A percentile compares a stretch with the other conserved stretches of the same genome.
Evolutionary conservation across 108 stramenopile genomes (phyloP).

Genomic region (Nannochloropsis granulata): DNA sequence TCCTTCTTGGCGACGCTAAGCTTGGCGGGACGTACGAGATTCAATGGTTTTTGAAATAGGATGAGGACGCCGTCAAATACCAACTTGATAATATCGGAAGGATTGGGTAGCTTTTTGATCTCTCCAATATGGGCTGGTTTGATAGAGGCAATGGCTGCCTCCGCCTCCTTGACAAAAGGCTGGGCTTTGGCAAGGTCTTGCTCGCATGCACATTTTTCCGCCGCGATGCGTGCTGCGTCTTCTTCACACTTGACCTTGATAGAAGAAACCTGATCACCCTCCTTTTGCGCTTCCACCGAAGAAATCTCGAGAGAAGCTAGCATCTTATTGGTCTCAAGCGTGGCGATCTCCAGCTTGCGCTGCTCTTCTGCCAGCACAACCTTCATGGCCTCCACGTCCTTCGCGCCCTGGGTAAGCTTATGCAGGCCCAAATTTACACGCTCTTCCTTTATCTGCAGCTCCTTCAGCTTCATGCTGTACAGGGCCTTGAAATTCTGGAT

Average conservation of each 20-base stretch:
- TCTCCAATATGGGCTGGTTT: conserved; percentile 67
- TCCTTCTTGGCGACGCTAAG: conserved; percentile 56
- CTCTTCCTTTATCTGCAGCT: conserved; percentile 64
- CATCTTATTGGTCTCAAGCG: conserved; percentile 65
- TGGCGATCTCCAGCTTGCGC: conserved; percentile 61
- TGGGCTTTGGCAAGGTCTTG: conserved; percentile 67
- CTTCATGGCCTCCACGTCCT: conserved; percentile 74
- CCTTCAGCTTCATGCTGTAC: conserved; percentile 56
- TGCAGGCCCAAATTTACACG: conserved; percentile 62
- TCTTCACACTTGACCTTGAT: conserved; percentile 65
- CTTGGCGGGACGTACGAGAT: conserved; percentile 45
- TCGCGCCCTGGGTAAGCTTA: conserved; percentile 68
- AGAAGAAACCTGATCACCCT: conserved; percentile 54
- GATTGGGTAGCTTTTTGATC: conserved; percentile 66
- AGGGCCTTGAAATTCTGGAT: conserved; percentile 59
- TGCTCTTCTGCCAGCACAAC: conserved; percentile 61
- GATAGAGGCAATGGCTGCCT: conserved; percentile 65
- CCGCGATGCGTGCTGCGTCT: conserved; percentile 57
- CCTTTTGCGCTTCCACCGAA: conserved; percentile 59
- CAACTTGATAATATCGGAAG: conserved; percentile 68
- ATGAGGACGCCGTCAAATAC: conserved; percentile 76
- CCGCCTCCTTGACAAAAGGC: conserved; percentile 71
- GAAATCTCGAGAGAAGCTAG: conserved; percentile 56
- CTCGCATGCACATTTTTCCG: conserved; percentile 57
- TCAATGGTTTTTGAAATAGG: conserved; percentile 50